Evolutionary conservation across 2,329 filamentous ascomycete genomes (phyloP), one percentile per base, ranked within the genome.

Genomic region (Akanthomyces uredinophilus): DNA sequence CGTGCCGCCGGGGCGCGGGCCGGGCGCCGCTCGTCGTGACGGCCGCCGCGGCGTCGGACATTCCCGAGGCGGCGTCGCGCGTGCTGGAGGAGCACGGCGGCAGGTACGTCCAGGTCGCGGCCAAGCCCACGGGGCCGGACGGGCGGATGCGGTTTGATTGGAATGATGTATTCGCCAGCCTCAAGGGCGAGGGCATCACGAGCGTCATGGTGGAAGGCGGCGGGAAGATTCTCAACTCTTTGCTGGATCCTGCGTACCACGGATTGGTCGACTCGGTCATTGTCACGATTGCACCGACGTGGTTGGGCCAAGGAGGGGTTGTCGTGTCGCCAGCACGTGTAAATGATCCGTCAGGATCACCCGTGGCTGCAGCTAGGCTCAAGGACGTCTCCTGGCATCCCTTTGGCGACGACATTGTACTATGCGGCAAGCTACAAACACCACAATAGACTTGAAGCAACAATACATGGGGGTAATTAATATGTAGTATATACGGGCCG

Each of bases 181-280:
- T 96, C n/a, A n/a, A 3, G 24, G 66, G 68, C 1, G 80, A 89
- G 67, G 86, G 87, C 1, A 77, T 96, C 50, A 74, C 76, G 58
- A 96, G 92, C 71, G 80, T 97, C 63, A 97, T 97, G 94, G 83
- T 98, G 54, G 94, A 98, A 73, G 94, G 94, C 0, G 94, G 94
- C 13, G 93, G 85, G 0, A 79, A 81, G 13, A 86, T 97, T 39
- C 91, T 98, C 71, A 96, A 95, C 71, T 85, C 89, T 43, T 76
- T 98, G 20, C 79, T 98, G n/a, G 79, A 83, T 44, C 79, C 83
- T 2, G 77, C 78, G 32, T 85, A 87, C 68, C 78, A 84, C 18
- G 68, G 72, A n/a, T 77, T 92, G 10, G 80, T 96, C 47, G 83
- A 91, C 70, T 88, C 88, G 2, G 87, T 96, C 54, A 89, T 98